A percentile compares a stretch with the other conserved stretches of the same genome.
Conservation (phyloP, 345 rosid species). For the Brassica juncea region DNA sequence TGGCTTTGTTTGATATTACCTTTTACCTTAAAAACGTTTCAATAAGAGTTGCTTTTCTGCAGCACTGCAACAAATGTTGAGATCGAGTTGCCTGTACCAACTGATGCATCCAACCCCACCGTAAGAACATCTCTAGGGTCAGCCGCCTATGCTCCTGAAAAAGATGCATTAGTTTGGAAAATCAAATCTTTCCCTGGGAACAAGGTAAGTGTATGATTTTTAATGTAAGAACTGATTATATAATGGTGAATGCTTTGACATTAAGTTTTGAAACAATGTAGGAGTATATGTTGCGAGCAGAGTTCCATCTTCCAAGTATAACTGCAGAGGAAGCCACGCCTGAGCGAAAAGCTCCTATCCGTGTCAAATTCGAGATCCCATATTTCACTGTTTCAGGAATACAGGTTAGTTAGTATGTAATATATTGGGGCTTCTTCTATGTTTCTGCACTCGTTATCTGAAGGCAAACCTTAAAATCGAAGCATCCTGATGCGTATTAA, state of each 20-base stretch:
- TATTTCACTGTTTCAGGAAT: conserved; percentile 92
- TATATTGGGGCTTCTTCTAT: not conserved
- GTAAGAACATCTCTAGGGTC: conserved; percentile 76
- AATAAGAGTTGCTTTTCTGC: conserved; percentile 23
- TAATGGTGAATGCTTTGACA: not conserved
- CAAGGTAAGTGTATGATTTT: conserved; percentile 44
- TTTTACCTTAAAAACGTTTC: not conserved
- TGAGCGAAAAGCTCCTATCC: conserved; percentile 86
- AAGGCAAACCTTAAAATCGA: not conserved
- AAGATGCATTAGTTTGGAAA: conserved; percentile 77
- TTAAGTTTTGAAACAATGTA: conserved; percentile 35
- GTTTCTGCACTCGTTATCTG: not conserved
- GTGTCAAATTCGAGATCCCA: conserved; percentile 94
- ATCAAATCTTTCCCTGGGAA: conserved; percentile 73
- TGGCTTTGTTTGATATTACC: not conserved
- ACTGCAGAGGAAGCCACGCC: conserved; percentile 79
- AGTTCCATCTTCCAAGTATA: conserved; percentile 85
- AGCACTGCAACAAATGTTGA: conserved; percentile 81
- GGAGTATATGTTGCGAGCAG: conserved; percentile 89
- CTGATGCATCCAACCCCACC: conserved; percentile 72
- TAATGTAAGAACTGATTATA: not conserved
- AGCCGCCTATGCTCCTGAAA: conserved; percentile 77
- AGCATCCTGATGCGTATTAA: conserved; percentile 8
- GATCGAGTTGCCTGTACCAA: conserved; percentile 71
- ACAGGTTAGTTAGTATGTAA: conserved; percentile 47